These are phyloP conservation scores for Cladochytrium replicatum DNA, from an alignment of 192 early-diverging fungal species.

Conservation along the genomic window DNA sequence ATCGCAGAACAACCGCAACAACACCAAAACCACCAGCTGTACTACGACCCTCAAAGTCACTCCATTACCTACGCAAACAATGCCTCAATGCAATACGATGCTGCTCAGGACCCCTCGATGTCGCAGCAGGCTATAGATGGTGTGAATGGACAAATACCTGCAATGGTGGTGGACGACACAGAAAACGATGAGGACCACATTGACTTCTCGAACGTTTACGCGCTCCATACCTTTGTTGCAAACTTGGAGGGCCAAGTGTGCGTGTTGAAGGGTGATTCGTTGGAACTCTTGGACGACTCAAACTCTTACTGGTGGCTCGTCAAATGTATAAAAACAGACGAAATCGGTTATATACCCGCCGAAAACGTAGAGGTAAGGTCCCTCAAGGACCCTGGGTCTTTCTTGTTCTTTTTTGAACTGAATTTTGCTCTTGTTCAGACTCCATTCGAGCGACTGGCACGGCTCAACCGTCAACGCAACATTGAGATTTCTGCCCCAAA, in stretches of 20 bases:
- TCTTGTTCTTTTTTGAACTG: background rate
- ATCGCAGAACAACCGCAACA: too few species aligned
- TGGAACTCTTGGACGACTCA: slow-evolving; percentile 70
- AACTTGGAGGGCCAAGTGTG: slow-evolving; percentile 78
- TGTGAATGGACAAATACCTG: too few species aligned
- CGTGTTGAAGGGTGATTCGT: slow-evolving; percentile 65
- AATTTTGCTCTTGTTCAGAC: slow-evolving; percentile 31
- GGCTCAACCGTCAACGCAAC: slow-evolving; percentile 67
- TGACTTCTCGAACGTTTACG: slow-evolving; percentile 70
- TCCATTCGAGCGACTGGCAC: slow-evolving; percentile 65
- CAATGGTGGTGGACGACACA: too few species aligned
- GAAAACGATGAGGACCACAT: slow-evolving; percentile 44
- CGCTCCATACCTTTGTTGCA: slow-evolving; percentile 74
- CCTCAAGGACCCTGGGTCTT: background rate
- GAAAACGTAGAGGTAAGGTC: slow-evolving; percentile 69
- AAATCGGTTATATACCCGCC: slow-evolving; percentile 82
- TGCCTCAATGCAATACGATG: too few species aligned
- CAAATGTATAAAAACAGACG: slow-evolving; percentile 48
- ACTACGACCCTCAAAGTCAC: too few species aligned
- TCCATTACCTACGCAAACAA: too few species aligned
- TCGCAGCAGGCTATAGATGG: too few species aligned
- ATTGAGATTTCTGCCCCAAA: slow-evolving; percentile 36
- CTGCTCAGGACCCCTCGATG: too few species aligned
- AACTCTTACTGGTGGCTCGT: slow-evolving; percentile 75
- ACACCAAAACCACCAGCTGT: too few species aligned